Evolutionary conservation across 1,139 yeast genomes (phyloP).

Genomic region (Scheffersomyces segobiensis): DNA sequence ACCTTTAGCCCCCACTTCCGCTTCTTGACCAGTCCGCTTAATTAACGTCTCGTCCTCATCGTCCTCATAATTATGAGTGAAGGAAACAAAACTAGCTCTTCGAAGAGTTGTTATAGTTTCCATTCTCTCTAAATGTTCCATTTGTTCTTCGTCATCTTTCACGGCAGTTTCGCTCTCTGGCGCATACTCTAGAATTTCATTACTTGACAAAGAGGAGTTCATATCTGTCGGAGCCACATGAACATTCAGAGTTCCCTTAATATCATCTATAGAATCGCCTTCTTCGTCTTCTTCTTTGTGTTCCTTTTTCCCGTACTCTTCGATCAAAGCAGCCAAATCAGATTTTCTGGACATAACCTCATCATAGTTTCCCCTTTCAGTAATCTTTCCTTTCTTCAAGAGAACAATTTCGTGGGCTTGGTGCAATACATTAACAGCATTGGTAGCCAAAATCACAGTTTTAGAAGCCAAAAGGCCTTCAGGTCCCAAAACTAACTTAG

Average conservation of each 20-base stretch:
- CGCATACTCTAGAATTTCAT: background rate
- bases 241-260: background rate
- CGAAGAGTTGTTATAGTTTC: background rate
- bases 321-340: slow-evolving; percentile 24
- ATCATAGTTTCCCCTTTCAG: slow-evolving; percentile 16
- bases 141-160: background rate
- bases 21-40: slow-evolving; percentile 27
- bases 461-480: slow-evolving; percentile 21
- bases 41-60: slow-evolving; percentile 16
- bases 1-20: slow-evolving; percentile 33
- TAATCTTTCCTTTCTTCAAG: slow-evolving; percentile 16
- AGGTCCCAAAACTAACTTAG: slow-evolving; percentile 14
- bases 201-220: background rate
- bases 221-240: background rate
- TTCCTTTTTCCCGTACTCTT: slow-evolving; percentile 24
- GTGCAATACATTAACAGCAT: slow-evolving; percentile 20
- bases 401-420: slow-evolving; percentile 18
- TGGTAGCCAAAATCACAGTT: slow-evolving; percentile 24
- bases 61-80: slow-evolving; percentile 18
- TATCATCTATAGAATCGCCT: background rate
- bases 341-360: slow-evolving; percentile 20
- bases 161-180: background rate
- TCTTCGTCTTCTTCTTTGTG: slow-evolving; percentile 12
- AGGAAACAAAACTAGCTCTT: slow-evolving; percentile 22
- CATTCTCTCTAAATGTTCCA: background rate